Evolutionary conservation across 257 asterid genomes (phyloP).

Genomic region (Lavandula angustifolia): DNA sequence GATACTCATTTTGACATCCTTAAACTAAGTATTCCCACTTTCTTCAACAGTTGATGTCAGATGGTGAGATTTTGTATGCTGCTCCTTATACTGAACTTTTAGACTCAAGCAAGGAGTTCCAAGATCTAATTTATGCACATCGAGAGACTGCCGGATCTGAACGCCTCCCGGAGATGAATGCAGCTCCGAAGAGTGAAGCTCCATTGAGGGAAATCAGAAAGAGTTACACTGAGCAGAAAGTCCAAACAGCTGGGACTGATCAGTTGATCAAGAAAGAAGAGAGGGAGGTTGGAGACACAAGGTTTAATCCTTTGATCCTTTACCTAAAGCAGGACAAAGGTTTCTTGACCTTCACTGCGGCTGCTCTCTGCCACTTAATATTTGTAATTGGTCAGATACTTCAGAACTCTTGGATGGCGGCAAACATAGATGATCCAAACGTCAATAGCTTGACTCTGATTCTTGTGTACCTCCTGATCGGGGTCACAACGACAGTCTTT

Average conservation of each 20-base stretch:
- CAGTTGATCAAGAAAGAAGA: conserved; percentile 90
- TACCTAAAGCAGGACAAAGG: conserved; percentile 80
- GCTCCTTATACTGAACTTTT: conserved; percentile 63
- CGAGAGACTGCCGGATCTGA: conserved; percentile 61
- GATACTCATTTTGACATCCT: neutral
- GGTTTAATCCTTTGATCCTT: conserved; percentile 71
- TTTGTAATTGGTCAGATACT: conserved; percentile 57
- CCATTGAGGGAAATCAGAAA: conserved; percentile 46
- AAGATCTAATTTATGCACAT: conserved; percentile 70
- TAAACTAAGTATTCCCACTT: neutral
- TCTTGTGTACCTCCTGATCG: conserved; percentile 69
- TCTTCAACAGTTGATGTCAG: conserved; percentile 62
- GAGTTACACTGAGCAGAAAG: conserved; percentile 40
- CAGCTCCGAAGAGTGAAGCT: conserved; percentile 25
- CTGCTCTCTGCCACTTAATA: conserved; percentile 54
- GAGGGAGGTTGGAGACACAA: conserved; percentile 85
- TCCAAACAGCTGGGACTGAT: conserved; percentile 45
- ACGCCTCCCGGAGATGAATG: conserved; percentile 36
- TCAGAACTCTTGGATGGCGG: conserved; percentile 97
- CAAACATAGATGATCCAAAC: conserved; percentile 65
- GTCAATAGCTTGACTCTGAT: conserved; percentile 59
- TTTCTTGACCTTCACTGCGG: conserved; percentile 52
- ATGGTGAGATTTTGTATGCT: conserved; percentile 63
- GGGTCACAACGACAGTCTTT: conserved; percentile 48
- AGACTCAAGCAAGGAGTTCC: conserved; percentile 65